Evolutionary conservation across 495 filamentous ascomycete species (phyloP), one percentile per base, ranked within the genome.

Genomic region (Penicillium maclennaniae): DNA sequence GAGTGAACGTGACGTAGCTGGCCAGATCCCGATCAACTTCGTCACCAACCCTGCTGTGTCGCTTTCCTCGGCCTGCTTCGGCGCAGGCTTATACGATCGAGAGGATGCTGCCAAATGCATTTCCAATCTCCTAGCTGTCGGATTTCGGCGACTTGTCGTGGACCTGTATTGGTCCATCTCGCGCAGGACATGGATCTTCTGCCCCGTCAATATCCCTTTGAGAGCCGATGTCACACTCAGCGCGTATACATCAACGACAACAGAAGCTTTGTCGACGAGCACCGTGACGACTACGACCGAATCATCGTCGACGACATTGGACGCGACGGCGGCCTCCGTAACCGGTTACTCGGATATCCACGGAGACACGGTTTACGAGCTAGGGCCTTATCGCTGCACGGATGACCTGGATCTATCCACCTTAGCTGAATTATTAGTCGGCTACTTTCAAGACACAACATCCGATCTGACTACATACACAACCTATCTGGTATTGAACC

Each of bases 141-240:
- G 80, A n/a, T 86, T 80, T 52, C 71, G 76, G 27, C 73, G 80
- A 45, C 76, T 86, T 27, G 62, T 79, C 28, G 61, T 85, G n/a
- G 84, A 87, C 60, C 48, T 86, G 6, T 87, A 84, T 58, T 87
- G 84, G 84, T 85, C 84, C 48, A 49, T 69, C 16, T 68, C 62
- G 25, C 68, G 72, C 27, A 68, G 66, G 20, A 49, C 68, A 26
- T 87, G 83, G 82, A 79, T 69, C 21, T 77, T 87, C 26, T 87
- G 84, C 56, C 84, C 84, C 0, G 79, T 79, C 8, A 55, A 65
- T 1, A 55, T 75, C 43, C 65, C 74, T 28, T 31, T 58, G 10
- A 48, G 52, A 28, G 57, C 59, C 37, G 56, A 59, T 12, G 59
- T 68, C 41, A 58, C 48, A n/a, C 53, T 64, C 15, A 66, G 62